Base-by-base conservation (phyloP, 2,329 filamentous ascomycete genomes). In the Dactylonectria estremocensis region DNA sequence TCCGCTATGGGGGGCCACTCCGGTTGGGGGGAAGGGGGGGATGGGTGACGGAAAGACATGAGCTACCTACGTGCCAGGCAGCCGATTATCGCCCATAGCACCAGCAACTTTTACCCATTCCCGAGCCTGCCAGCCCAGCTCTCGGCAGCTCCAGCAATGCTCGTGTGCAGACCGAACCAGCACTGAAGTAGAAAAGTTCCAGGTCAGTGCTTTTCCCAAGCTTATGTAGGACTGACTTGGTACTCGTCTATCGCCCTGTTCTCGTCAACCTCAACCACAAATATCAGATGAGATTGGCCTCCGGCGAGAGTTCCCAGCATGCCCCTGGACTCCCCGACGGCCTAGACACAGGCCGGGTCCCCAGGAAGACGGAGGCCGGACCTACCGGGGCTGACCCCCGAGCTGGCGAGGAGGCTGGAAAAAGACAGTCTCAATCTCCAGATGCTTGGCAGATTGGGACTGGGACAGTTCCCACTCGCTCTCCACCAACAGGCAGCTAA, bases 391-490 rank as follows among this genome's bases (percentile, higher is more conserved):
- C 58, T 62, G 58, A 53, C 58, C 53, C 64, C 64, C 64, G 64
- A 66, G 64, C 58, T 48, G 52, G 64, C 49, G 49, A 74, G 69
- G 74, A 72, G 71, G 74, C 65, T 74, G 71, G 68, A 71, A 61
- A 71, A 67, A 59, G 64, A 61, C 61, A 75, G 55, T 46, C 56
- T 67, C 69, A 72, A 72, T 65, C 60, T 71, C 69, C 69, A 75
- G 67, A 67, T 73, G 70, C 72, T 74, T 71, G 72, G 72, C 71
- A 70, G 65, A 67, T 69, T 66, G 63, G 67, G 64, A 64, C 53
- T 63, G 45, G 60, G 24, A 67, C 57, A 56, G 67, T 74, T 65
- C 56, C 69, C 69, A 67, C 60, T 56, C 9, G 31, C 45, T 24
- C 59, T 57, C 64, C 58, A 61, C 64, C 58, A 28, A 28, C 24